Percentiles rank a stretch among this genome's conserved stretches.
These are phyloP conservation scores for Leptographium lundbergii DNA, from an alignment of 2,329 filamentous ascomycete genomes.

Conservation along the genomic window DNA sequence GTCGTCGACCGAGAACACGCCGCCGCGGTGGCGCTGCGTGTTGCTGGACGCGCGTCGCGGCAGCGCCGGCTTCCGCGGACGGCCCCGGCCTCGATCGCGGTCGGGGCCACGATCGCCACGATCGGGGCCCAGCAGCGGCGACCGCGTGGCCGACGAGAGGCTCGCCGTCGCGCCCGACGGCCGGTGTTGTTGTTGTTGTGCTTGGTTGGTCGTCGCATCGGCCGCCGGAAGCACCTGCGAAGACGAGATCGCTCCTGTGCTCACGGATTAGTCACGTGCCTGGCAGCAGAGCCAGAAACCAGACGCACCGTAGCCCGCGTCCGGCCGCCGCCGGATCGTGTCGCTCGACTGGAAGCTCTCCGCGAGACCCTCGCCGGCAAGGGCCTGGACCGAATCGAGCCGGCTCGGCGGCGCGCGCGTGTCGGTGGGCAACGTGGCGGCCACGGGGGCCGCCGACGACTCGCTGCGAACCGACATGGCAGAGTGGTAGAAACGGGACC, in stretches of 20 bases:
- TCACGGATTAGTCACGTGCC: too few relatives aligned
- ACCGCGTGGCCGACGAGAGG: conserved; percentile 22
- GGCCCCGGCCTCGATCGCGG: conserved; percentile 36
- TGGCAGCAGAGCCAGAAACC: too few relatives aligned
- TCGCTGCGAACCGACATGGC: background rate
- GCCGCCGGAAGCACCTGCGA: background rate
- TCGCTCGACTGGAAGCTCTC: conserved; percentile 48
- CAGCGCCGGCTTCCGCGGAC: conserved; percentile 60
- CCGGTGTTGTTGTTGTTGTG: conserved; percentile 15
- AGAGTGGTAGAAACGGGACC: background rate
- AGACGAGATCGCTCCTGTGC: background rate
- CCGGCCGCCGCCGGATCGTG: conserved; percentile 44
- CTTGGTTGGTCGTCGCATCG: conserved; percentile 16
- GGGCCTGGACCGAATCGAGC: background rate
- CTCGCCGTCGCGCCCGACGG: conserved; percentile 16
- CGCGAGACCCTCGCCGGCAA: conserved; percentile 25
- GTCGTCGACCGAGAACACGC: conserved; percentile 85
- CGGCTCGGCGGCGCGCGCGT: background rate
- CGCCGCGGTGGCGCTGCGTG: conserved; percentile 57
- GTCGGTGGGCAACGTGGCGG: conserved; percentile 3
- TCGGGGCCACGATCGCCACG: too few relatives aligned
- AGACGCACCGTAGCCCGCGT: conserved; percentile 42
- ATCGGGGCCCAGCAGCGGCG: conserved; percentile 33
- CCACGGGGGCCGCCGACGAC: background rate
- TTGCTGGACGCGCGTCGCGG: conserved; percentile 64